phyloP scores from a whole-genome alignment of 164 flowering plant species.

The Stephania yunnanensis region DNA sequence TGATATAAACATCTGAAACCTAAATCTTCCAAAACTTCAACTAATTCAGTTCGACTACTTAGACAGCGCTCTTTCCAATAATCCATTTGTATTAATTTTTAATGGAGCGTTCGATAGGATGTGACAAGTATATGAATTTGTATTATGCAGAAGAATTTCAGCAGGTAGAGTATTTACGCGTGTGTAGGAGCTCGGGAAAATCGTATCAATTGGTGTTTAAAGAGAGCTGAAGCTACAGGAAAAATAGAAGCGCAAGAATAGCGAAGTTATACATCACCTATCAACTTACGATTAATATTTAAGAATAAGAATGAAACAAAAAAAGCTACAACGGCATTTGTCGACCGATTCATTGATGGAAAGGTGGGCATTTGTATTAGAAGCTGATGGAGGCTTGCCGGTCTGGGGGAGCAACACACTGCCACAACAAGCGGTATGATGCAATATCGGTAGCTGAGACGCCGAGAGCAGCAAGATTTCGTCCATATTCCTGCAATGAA shows the following conservation, averaged over 20 bases:
- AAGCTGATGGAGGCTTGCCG: conserved; percentile 36
- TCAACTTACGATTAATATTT: neutral
- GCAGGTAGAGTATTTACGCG: no score
- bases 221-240: neutral
- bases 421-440: conserved; percentile 70
- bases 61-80: no score
- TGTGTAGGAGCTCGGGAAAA: neutral
- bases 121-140: no score
- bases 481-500: conserved; percentile 70
- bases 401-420: conserved; percentile 84
- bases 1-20: no score
- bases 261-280: neutral
- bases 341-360: no score
- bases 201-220: neutral
- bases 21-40: no score
- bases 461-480: conserved; percentile 70
- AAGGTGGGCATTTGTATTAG: conserved; percentile 14
- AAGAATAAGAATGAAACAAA: neutral
- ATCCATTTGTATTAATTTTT: no score
- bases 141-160: no score
- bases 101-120: no score
- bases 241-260: neutral
- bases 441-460: conserved; percentile 56
- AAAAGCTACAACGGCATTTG: neutral
- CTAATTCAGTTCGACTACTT: no score